Percentiles rank a stretch among this genome's conserved stretches.
Conservation (phyloP, 192 early-diverging fungal genomes). For the Haplosporangium gracile region DNA sequence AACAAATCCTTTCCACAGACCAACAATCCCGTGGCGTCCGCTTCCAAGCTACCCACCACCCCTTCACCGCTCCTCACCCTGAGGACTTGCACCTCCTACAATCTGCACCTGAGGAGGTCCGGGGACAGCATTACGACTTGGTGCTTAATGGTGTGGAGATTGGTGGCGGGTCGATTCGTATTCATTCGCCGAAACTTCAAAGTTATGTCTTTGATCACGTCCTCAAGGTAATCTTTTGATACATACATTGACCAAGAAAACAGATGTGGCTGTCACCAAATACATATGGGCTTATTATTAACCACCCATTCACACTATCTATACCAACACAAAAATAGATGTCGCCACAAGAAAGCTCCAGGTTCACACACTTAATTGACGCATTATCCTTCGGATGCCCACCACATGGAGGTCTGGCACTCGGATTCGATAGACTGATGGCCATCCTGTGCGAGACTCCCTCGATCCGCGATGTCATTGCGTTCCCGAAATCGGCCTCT, state of each 20-base stretch:
- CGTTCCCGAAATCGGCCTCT: constrained; percentile 88
- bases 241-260: background rate
- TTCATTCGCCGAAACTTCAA: constrained; percentile 85
- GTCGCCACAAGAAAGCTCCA: constrained; percentile 61
- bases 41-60: constrained; percentile 87
- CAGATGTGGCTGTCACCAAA: background rate
- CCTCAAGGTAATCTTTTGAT: constrained; percentile 59
- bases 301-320: background rate
- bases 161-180: constrained; percentile 91
- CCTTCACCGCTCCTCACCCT: constrained; percentile 86
- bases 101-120: constrained; percentile 71
- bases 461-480: constrained; percentile 92
- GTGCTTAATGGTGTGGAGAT: constrained; percentile 93
- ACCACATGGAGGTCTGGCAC: constrained; percentile 90
- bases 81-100: constrained; percentile 77
- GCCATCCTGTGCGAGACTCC: constrained; percentile 76
- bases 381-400: constrained; percentile 89
- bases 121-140: constrained; percentile 91
- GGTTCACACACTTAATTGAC: constrained; percentile 86
- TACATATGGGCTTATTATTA: background rate
- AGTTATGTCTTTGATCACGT: constrained; percentile 79
- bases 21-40: background rate
- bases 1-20: constrained; percentile 54
- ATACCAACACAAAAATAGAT: constrained; percentile 42
- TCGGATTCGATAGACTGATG: constrained; percentile 88